Evolutionary conservation across 495 filamentous ascomycete species (phyloP), one percentile per base, ranked within the genome.

Genomic region (Cudoniella acicularis): DNA sequence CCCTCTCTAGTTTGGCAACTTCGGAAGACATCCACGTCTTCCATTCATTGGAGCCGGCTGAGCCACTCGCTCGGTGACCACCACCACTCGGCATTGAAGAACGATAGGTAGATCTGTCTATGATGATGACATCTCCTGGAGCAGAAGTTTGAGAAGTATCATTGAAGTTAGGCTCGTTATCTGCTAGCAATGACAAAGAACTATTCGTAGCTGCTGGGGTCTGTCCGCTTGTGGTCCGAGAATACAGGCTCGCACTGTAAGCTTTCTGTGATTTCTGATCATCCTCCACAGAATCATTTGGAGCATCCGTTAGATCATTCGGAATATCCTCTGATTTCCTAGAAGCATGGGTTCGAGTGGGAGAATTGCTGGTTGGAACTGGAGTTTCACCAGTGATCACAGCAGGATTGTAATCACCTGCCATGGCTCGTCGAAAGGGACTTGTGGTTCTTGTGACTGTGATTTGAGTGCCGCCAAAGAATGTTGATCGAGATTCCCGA

Each of bases 391-490:
- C 26, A 20, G 17, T 36, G 1, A 53, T 16, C 10, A 48, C 30
- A 6, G 25, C 48, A n/a, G 56, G 8, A 45, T 56, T 56, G 10
- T 46, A 27, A 6, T 82, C 6, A 63, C 69, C 62, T 67, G 72
- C 64, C 60, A 84, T 62, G 17, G 75, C 79, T 22, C 77, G 77
- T 41, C 78, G 78, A 64, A 76, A 87, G 13, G 84, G 82, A 61
- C 83, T 85, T 27, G 71, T 67, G 3, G 75, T 79, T 40, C 75
- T 75, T 6, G 49, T 21, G 27, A 66, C 53, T 1, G 55, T 48
- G 22, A 54, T 17, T 20, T 27, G 17, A 16, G 54, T 25, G 8
- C 60, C 59, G 10, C 64, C 61, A 53, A 66, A 69, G 26, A 66
- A 69, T 0, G 57, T 62, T 16, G 63, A 64, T 51, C 63, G 69